Conservation (phyloP, 2,329 filamentous ascomycete species). For the Trichoderma simmonsii region DNA sequence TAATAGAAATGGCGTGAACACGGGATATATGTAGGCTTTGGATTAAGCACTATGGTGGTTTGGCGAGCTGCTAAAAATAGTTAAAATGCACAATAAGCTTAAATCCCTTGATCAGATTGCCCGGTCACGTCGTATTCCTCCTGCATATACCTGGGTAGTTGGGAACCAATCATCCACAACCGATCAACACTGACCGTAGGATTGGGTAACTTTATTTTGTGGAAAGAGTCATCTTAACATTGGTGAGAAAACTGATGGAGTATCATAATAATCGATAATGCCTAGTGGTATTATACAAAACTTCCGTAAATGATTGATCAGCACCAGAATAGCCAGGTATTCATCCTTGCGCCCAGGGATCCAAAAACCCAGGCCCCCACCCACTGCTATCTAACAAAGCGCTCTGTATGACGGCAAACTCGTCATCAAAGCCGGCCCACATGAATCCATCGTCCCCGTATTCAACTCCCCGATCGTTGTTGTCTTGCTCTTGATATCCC, state of each 20-base stretch:
- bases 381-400: constrained; percentile 12
- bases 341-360: constrained; percentile 9
- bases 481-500: background rate
- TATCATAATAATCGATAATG: background rate
- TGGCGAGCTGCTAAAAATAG: background rate
- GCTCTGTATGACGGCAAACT: constrained; percentile 11
- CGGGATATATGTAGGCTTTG: background rate
- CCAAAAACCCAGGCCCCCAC: constrained; percentile 8
- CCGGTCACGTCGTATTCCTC: background rate
- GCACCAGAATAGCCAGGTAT: background rate
- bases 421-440: constrained; percentile 13
- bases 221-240: background rate
- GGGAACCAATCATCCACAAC: background rate
- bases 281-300: background rate
- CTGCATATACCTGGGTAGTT: background rate
- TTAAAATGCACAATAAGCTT: background rate
- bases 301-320: background rate
- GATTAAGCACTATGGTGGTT: background rate
- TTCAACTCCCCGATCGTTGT: background rate
- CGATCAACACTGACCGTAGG: background rate
- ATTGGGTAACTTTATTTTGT: background rate
- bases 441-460: constrained; percentile 10
- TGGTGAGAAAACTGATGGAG: background rate
- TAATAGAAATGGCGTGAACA: background rate
- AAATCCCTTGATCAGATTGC: background rate